phyloP scores from a whole-genome alignment of 371 early-diverging fungal genomes.

The Rhizopus delemar region DNA sequence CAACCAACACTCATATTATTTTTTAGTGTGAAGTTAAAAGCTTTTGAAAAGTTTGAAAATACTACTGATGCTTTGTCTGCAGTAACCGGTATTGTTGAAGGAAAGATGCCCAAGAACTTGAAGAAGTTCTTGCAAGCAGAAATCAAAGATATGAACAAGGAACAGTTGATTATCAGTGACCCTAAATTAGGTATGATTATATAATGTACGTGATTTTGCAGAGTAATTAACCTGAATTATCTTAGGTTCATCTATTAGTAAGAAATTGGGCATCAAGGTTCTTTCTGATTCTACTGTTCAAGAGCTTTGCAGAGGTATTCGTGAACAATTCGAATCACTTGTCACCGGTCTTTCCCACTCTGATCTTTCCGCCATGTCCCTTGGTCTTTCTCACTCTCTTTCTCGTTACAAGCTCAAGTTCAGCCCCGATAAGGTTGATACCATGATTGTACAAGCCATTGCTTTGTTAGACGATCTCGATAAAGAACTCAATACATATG shows the following conservation, averaged over 20 bases:
- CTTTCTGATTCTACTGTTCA: constrained; percentile 82
- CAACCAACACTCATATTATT: neutral
- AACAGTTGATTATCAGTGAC: constrained; percentile 89
- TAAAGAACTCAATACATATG: constrained; percentile 95
- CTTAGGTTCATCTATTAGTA: constrained; percentile 79
- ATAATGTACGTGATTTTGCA: too few relatives aligned
- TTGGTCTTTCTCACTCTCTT: constrained; percentile 79
- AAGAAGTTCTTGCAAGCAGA: constrained; percentile 87
- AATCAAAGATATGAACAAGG: constrained; percentile 86
- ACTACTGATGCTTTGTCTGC: constrained; percentile 95
- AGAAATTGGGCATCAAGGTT: constrained; percentile 91
- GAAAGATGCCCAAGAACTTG: constrained; percentile 90
- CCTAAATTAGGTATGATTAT: constrained; percentile 82
- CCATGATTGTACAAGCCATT: constrained; percentile 96
- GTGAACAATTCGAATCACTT: constrained; percentile 75
- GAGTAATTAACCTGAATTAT: too few relatives aligned
- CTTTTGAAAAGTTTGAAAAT: constrained; percentile 96
- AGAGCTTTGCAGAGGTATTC: constrained; percentile 95
- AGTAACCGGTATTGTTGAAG: constrained; percentile 93
- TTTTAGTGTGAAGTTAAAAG: constrained; percentile 85
- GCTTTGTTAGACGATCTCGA: constrained; percentile 91
- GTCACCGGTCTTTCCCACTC: constrained; percentile 68
- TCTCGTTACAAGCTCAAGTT: constrained; percentile 92
- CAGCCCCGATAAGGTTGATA: constrained; percentile 91
- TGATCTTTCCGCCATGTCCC: constrained; percentile 86